Conservation (phyloP, 192 early-diverging fungal genomes). For the Spizellomyces punctatus region DNA sequence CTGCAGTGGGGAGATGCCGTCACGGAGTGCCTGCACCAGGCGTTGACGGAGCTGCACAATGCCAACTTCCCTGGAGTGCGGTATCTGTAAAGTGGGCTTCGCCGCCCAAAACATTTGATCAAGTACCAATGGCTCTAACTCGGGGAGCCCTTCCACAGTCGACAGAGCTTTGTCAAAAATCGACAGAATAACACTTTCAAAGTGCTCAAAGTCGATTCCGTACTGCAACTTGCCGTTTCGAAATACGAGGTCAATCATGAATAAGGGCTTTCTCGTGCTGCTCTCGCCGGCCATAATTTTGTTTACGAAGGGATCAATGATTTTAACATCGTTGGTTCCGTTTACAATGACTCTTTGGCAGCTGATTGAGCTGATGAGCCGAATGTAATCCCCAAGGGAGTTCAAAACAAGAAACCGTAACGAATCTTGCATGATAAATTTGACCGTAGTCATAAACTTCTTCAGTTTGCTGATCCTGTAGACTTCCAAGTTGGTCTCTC, state of each 20-base stretch:
- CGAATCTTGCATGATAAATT: constrained; percentile 69
- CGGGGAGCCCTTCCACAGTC: constrained; percentile 54
- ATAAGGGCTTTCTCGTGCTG: constrained; percentile 49
- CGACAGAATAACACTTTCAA: constrained; percentile 45
- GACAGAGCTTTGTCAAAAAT: constrained; percentile 59
- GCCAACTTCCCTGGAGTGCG: constrained; percentile 44
- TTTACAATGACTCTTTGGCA: constrained; percentile 49
- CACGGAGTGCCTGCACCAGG: constrained; percentile 35
- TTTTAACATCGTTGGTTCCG: constrained; percentile 62
- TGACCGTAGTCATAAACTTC: constrained; percentile 64
- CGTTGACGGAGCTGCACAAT: constrained; percentile 36
- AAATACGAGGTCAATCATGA: constrained; percentile 58
- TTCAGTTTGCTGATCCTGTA: constrained; percentile 61
- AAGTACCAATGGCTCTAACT: constrained; percentile 60
- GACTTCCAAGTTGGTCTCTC: constrained; percentile 63
- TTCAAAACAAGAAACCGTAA: constrained; percentile 57
- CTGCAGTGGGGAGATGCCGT: constrained; percentile 47
- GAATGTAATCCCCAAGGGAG: constrained; percentile 55
- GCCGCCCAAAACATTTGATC: constrained; percentile 68
- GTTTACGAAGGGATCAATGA: constrained; percentile 23
- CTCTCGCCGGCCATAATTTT: constrained; percentile 20
- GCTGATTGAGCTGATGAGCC: constrained; percentile 46
- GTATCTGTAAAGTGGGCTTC: constrained; percentile 54
- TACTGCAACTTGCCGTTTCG: constrained; percentile 55
- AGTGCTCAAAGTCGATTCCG: constrained; percentile 48